Percentiles rank a stretch among this genome's conserved stretches.
phyloP scores from a whole-genome alignment of 78 protist genomes.

The Isochrysis galbana region DNA sequence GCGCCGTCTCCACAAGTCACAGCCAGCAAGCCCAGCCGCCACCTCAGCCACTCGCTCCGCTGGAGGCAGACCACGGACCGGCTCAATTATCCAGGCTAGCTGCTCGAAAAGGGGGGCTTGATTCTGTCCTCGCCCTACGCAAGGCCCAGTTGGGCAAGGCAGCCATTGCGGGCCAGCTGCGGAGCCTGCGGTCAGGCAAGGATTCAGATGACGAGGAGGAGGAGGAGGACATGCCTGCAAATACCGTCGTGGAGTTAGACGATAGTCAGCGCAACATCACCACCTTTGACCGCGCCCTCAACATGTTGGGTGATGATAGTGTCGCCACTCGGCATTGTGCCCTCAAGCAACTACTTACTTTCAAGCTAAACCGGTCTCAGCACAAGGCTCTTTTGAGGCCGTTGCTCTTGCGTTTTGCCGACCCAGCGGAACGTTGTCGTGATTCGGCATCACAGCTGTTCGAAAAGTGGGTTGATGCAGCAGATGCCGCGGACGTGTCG shows the following conservation, averaged over 20 bases:
- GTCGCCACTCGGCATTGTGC: neutral
- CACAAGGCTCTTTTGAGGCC: neutral
- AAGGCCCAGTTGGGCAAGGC: neutral
- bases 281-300: neutral
- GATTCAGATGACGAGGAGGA: neutral
- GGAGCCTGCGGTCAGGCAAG: neutral
- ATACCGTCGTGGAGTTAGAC: neutral
- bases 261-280: neutral
- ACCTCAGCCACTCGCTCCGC: too few relatives aligned
- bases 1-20: too few relatives aligned
- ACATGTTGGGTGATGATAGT: neutral
- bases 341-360: neutral
- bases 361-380: neutral
- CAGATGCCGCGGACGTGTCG: neutral
- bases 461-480: neutral
- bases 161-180: neutral
- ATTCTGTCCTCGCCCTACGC: neutral
- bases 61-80: too few relatives aligned
- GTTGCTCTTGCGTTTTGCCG: conserved; percentile 25
- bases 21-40: too few relatives aligned
- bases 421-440: neutral
- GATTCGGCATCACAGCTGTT: neutral
- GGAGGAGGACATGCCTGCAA: neutral
- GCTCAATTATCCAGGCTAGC: too few relatives aligned
- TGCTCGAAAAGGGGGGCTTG: too few relatives aligned